A percentile compares a stretch with the other conserved stretches of the same genome.
phyloP scores from a whole-genome alignment of 202 grass and related monocot species.

The Panicum virgatum region DNA sequence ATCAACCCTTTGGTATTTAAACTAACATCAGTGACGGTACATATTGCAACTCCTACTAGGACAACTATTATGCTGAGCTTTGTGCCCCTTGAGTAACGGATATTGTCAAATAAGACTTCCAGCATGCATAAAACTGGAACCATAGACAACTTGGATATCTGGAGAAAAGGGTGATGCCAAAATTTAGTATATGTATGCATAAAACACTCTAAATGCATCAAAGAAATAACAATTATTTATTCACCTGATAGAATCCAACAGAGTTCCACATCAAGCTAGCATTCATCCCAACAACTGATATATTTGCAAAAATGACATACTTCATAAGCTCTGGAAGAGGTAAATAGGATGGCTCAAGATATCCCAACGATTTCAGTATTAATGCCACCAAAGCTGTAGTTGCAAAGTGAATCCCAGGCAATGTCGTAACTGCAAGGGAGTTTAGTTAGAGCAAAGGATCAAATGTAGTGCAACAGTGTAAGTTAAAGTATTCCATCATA shows the following conservation, averaged over 20 bases:
- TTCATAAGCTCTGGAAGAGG: constrained; percentile 76
- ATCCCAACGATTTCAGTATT: constrained; percentile 73
- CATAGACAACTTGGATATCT: constrained; percentile 90
- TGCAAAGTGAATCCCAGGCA: constrained; percentile 89
- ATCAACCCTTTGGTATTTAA: constrained; percentile 76
- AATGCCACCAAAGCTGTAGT: constrained; percentile 76
- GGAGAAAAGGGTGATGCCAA: constrained; percentile 22
- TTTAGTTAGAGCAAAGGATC: neutral
- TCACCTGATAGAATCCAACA: constrained; percentile 94
- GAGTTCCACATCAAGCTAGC: constrained; percentile 99
- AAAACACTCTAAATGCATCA: constrained; percentile 13
- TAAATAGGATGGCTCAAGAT: constrained; percentile 80
- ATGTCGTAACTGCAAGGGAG: constrained; percentile 58
- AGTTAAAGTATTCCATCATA: neutral
- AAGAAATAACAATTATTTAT: neutral
- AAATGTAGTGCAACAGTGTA: neutral
- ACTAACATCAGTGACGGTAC: constrained; percentile 89
- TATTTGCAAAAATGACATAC: constrained; percentile 79
- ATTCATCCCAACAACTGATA: constrained; percentile 96
- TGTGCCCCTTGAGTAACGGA: constrained; percentile 74
- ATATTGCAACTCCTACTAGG: constrained; percentile 76
- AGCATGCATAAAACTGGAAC: constrained; percentile 87
- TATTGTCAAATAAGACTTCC: constrained; percentile 80
- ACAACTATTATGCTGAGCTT: constrained; percentile 90
- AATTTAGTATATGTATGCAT: constrained; percentile 19